Conservation (phyloP, 768 basidiomycete genomes). For the Candolleomyces eurysporus region DNA sequence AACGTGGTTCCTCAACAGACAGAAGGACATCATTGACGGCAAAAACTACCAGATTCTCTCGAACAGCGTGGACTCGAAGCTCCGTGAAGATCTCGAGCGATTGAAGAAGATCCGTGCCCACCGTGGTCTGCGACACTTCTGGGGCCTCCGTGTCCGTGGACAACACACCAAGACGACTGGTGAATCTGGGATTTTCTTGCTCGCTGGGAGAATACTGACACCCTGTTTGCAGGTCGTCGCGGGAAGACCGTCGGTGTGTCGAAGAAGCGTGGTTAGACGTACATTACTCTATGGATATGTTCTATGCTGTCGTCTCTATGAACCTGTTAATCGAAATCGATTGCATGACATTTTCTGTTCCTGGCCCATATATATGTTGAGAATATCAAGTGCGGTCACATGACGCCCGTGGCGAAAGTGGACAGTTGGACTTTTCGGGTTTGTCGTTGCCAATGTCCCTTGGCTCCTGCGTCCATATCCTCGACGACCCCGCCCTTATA, state of each 20-base stretch:
- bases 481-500: background rate
- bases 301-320: background rate
- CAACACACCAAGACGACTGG: conserved; percentile 99
- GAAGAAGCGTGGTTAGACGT: conserved; percentile 70
- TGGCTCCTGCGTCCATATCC: background rate
- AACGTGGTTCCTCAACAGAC: conserved; percentile 98
- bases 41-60: conserved; percentile 96
- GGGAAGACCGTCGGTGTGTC: conserved; percentile 97
- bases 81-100: conserved; percentile 96
- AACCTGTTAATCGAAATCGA: background rate
- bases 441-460: conserved; percentile 1
- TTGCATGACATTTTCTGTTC: background rate
- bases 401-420: conserved; percentile 1
- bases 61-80: conserved; percentile 95
- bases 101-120: conserved; percentile 99
- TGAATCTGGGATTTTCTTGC: conserved; percentile 29
- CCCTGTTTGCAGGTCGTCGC: conserved; percentile 64
- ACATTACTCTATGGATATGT: conserved; percentile 12
- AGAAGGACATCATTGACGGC: conserved; percentile 96
- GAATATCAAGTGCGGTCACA: conserved; percentile 9
- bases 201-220: conserved; percentile 5
- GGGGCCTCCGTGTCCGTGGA: conserved; percentile 94
- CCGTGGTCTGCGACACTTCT: conserved; percentile 88
- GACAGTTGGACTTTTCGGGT: background rate
- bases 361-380: background rate